These are phyloP conservation scores for Nothomitra cinnamomea DNA, from an alignment of 2,329 filamentous ascomycete species.

Conservation along the genomic window DNA sequence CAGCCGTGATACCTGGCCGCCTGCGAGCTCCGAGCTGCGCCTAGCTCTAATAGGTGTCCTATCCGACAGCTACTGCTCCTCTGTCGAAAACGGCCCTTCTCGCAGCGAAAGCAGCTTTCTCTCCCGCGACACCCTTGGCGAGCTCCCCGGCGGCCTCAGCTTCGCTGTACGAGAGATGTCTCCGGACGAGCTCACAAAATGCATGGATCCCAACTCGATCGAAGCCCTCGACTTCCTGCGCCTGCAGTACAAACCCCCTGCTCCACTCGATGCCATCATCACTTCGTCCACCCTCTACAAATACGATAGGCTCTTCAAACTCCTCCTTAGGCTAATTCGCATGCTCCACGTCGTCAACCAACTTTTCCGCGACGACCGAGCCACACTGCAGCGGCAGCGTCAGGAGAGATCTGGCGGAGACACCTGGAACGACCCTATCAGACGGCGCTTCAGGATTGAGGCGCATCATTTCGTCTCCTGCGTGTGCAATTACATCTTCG, in stretches of 20 bases:
- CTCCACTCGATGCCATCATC: constrained; percentile 55
- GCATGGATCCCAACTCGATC: constrained; percentile 66
- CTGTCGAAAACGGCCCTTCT: constrained; percentile 9
- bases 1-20: constrained; percentile 75
- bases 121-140: constrained; percentile 8
- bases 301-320: constrained; percentile 74
- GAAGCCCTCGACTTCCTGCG: constrained; percentile 88
- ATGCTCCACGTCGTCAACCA: constrained; percentile 61
- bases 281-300: constrained; percentile 52
- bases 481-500: constrained; percentile 63
- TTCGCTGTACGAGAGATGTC: constrained; percentile 75
- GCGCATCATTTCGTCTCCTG: constrained; percentile 63
- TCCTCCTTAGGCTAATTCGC: constrained; percentile 58
- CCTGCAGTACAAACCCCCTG: constrained; percentile 64
- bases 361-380: constrained; percentile 37
- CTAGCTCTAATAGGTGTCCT: constrained; percentile 76
- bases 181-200: constrained; percentile 61
- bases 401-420: constrained; percentile 7
- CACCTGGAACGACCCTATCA: constrained; percentile 21
- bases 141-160: constrained; percentile 28
- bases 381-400: constrained; percentile 11
- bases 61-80: constrained; percentile 46
- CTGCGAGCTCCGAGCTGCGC: constrained; percentile 82
- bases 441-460: constrained; percentile 51
- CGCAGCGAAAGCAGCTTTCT: neutral